Base-by-base conservation (phyloP, 2,329 filamentous ascomycete genomes). In the Aureobasidium lini region DNA sequence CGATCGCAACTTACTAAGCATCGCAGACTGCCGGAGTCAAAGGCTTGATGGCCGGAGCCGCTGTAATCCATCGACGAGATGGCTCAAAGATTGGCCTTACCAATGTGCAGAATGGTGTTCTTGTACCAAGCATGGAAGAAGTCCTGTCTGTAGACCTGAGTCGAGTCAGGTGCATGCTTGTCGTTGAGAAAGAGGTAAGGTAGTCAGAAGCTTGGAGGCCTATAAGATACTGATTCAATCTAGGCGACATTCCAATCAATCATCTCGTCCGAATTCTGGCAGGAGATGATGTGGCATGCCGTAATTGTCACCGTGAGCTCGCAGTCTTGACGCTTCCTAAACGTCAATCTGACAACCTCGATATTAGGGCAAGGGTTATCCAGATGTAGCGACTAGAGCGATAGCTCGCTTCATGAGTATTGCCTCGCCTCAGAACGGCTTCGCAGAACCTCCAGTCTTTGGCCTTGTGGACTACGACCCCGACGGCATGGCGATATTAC, bases 211-310 rank as follows among this genome's bases (percentile, higher is more conserved):
- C 11, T 36, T 8, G 29, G 44, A 43, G 58, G 13, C 4, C 23
- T 3, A 36, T 43, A 18, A 36, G 47, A 23, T 5, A 23, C 36
- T 44, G 39, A 28, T 68, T 70, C 64, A 71, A 5, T 3, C 4
- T 28, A 89, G 87, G 89, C 89, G n/a, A 87, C 85, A 0, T 93
- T 91, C 66, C 83, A 85, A 6, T 85, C 86, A 0, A 73, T 93
- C 16, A 78, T 82, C 1, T 78, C 79, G 6, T 80, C 80, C 0
- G 66, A 71, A 4, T 86, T 84, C 63, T 86, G 83, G 79, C 68
- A 73, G 11, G 71, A 75, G 1, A 31, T 73, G 2, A 75, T 76
- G 1, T 80, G 81, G 0, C 73, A 77, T n/a, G 86, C 88, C 0
- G 73, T 89, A n/a, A 69, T 90, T 0, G 66, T 92, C 23, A 92